phyloP scores from a whole-genome alignment of 768 basidiomycete species.

The Boletus eberwhitei region DNA sequence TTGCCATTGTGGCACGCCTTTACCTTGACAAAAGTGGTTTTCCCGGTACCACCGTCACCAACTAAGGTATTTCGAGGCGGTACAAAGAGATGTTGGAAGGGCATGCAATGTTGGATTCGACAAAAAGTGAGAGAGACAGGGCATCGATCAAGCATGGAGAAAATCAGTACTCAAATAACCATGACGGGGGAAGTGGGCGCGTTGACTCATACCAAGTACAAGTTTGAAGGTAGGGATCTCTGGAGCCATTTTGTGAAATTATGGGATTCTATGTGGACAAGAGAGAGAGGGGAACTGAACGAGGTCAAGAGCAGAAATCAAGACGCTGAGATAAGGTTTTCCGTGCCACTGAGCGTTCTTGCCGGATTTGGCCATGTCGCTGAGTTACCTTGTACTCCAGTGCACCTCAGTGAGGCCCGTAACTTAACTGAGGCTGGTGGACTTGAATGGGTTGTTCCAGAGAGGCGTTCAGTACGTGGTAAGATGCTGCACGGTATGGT shows the following conservation, averaged over 20 bases:
- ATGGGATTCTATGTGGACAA: conserved; percentile 22
- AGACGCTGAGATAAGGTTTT: conserved; percentile 37
- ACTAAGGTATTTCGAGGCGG: conserved; percentile 44
- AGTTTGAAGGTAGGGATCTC: conserved; percentile 93
- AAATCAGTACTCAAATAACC: conserved; percentile 20
- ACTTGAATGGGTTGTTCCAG: neutral
- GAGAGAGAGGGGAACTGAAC: conserved; percentile 17
- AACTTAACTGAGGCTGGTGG: neutral
- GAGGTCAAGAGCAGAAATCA: conserved; percentile 34
- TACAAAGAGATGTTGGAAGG: neutral
- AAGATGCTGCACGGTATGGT: neutral
- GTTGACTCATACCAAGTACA: conserved; percentile 76
- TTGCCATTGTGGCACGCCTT: conserved; percentile 24
- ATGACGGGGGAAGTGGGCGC: neutral
- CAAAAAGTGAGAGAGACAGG: conserved; percentile 13
- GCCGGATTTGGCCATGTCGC: conserved; percentile 20
- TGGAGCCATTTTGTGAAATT: conserved; percentile 39
- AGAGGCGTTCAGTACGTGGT: neutral
- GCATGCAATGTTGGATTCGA: conserved; percentile 8
- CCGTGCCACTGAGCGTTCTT: conserved; percentile 26
- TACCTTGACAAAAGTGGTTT: conserved; percentile 98
- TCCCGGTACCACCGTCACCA: conserved; percentile 95
- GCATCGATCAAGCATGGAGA: conserved; percentile 53
- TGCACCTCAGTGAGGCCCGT: neutral
- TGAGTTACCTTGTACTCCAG: neutral